Evolutionary conservation across 345 rosid species (phyloP).

Genomic region (Syzygium aqueum): DNA sequence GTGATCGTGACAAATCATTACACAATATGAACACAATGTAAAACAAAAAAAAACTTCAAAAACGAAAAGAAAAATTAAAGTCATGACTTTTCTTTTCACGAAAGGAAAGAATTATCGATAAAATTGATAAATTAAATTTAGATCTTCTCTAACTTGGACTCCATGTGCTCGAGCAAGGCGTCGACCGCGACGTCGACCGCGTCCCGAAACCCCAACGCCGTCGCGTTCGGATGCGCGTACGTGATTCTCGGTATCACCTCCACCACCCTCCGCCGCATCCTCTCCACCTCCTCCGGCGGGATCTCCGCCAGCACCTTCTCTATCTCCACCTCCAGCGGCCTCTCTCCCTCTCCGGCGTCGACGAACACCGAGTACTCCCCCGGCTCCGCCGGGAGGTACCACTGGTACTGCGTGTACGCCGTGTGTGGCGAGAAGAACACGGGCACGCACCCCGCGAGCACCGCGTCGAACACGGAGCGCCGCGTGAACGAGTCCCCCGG

Average conservation of each 20-base stretch:
- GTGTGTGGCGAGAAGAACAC: slow-evolving; percentile 58
- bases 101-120: neutral
- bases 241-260: slow-evolving; percentile 36
- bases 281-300: slow-evolving; percentile 10
- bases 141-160: neutral
- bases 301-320: slow-evolving; percentile 32
- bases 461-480: slow-evolving; percentile 41
- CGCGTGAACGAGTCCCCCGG: slow-evolving; percentile 59
- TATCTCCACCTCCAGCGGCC: neutral
- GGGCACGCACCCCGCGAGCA: slow-evolving; percentile 47
- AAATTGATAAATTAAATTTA: neutral
- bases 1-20: neutral
- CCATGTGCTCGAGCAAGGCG: slow-evolving; percentile 12
- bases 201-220: slow-evolving; percentile 23
- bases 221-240: slow-evolving; percentile 43
- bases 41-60: neutral
- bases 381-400: slow-evolving; percentile 30
- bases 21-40: neutral
- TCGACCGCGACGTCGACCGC: slow-evolving; percentile 39
- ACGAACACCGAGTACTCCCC: slow-evolving; percentile 34
- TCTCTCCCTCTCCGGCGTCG: slow-evolving; percentile 1
- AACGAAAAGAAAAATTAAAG: neutral
- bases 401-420: slow-evolving; percentile 47
- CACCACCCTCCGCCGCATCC: slow-evolving; percentile 20
- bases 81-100: neutral